Evolutionary conservation across 805 yeast genomes (phyloP).

Genomic region (Wickerhamiella sorbophila): DNA sequence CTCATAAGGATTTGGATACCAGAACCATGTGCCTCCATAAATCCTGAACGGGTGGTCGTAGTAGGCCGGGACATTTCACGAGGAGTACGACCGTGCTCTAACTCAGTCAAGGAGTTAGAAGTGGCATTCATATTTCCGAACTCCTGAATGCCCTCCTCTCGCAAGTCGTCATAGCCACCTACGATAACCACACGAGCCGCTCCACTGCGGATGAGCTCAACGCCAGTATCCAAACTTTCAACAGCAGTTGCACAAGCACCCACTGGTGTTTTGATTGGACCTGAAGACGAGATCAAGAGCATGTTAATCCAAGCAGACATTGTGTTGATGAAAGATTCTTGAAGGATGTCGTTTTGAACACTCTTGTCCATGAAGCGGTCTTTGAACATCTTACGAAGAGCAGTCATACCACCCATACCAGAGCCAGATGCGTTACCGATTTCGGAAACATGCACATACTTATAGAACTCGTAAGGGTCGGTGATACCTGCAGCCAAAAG

Average conservation of each 20-base stretch:
- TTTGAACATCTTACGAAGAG: conserved; percentile 94
- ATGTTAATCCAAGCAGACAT: conserved; percentile 99
- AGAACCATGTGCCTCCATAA: conserved; percentile 99
- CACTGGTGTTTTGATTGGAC: conserved; percentile 98
- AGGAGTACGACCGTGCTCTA: conserved; percentile 94
- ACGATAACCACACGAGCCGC: conserved; percentile 93
- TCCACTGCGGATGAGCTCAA: conserved; percentile 82
- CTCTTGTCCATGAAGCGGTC: conserved; percentile 88
- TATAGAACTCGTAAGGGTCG: conserved; percentile 97
- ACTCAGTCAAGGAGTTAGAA: conserved; percentile 73
- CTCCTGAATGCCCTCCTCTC: conserved; percentile 96
- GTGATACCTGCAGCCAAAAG: conserved; percentile 87
- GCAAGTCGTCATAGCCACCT: conserved; percentile 99
- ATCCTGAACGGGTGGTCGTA: conserved; percentile 89
- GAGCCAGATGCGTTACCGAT: conserved; percentile 99
- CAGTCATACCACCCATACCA: conserved; percentile 99
- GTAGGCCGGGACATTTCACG: conserved; percentile 98
- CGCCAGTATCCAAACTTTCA: conserved; percentile 93
- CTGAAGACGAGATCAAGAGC: conserved; percentile 91
- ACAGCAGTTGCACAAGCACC: conserved; percentile 99
- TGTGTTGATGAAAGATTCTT: conserved; percentile 96
- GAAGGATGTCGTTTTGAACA: conserved; percentile 92
- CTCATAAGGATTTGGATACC: conserved; percentile 96
- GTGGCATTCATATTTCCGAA: conserved; percentile 99
- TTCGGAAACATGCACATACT: conserved; percentile 95